Percentiles rank a stretch among this genome's conserved stretches.
phyloP scores from a whole-genome alignment of 2,329 filamentous ascomycete species.

The Epicoccum sorghinum region DNA sequence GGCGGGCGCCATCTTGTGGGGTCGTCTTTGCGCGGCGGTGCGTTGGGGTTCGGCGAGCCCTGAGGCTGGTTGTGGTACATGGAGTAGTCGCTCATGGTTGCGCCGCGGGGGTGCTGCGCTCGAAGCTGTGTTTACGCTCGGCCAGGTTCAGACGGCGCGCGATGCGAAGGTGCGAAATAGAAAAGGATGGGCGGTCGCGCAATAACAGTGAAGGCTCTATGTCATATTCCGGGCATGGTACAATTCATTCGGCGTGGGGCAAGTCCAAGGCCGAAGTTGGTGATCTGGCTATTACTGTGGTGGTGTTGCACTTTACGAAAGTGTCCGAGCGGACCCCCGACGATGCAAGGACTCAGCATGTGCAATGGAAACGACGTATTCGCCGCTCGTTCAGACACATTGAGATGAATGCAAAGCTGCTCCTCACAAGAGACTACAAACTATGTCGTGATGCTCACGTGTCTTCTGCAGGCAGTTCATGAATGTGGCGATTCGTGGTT shows the following conservation, averaged over 20 bases:
- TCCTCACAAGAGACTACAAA: too few relatives aligned
- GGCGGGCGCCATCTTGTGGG: constrained; percentile 47
- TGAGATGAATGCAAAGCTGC: neutral
- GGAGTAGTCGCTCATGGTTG: constrained; percentile 45
- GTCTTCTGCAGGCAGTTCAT: too few relatives aligned
- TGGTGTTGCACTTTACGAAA: constrained; percentile 29
- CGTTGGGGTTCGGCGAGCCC: constrained; percentile 37
- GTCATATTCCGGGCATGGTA: constrained; percentile 26
- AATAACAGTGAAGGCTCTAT: constrained; percentile 25
- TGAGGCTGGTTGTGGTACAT: constrained; percentile 47
- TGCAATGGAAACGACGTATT: neutral
- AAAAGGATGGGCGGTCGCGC: constrained; percentile 16
- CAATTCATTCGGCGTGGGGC: constrained; percentile 14
- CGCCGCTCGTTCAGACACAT: too few relatives aligned
- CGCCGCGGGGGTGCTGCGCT: constrained; percentile 31
- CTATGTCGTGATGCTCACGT: too few relatives aligned
- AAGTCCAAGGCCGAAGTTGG: constrained; percentile 28
- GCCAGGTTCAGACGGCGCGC: neutral
- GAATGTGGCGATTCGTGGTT: neutral
- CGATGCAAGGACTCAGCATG: neutral
- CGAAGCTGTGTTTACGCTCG: constrained; percentile 8
- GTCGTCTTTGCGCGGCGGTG: constrained; percentile 35
- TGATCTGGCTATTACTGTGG: constrained; percentile 40
- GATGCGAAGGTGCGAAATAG: constrained; percentile 21
- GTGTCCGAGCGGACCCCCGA: constrained; percentile 6